A percentile compares a stretch with the other conserved stretches of the same genome.
Conservation (phyloP, 1,284 basidiomycete species). For the Binderoboletus segoi region DNA sequence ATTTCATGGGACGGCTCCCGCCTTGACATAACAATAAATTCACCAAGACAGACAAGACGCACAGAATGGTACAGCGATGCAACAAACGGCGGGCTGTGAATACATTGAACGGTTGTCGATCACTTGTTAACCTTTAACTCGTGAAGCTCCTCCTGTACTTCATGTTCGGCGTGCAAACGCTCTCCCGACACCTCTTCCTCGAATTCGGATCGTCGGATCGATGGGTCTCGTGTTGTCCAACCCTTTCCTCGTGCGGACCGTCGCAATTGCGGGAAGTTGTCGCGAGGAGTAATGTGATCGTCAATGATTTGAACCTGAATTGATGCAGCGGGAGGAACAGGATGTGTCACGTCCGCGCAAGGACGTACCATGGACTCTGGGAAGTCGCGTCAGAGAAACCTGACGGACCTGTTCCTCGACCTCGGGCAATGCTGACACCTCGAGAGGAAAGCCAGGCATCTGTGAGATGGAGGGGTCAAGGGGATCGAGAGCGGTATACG, state of each 20-base stretch:
- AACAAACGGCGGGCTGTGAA: slow-evolving; percentile 80
- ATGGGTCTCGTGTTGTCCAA: slow-evolving; percentile 27
- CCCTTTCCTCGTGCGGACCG: slow-evolving; percentile 50
- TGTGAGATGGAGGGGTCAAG: slow-evolving; percentile 56
- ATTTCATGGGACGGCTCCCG: slow-evolving; percentile 49
- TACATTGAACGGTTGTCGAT: slow-evolving; percentile 80
- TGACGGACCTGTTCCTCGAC: slow-evolving; percentile 35
- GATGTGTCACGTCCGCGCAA: slow-evolving; percentile 53
- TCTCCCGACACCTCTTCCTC: slow-evolving; percentile 65
- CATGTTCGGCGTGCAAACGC: slow-evolving; percentile 66
- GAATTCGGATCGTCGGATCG: slow-evolving; percentile 68
- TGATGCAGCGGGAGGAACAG: slow-evolving; percentile 88
- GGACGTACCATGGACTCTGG: slow-evolving; percentile 41
- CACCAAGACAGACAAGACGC: slow-evolving; percentile 32
- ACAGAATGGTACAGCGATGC: slow-evolving; percentile 76
- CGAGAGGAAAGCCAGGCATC: slow-evolving; percentile 57
- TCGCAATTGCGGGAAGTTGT: slow-evolving; percentile 57
- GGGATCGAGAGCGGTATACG: slow-evolving; percentile 26
- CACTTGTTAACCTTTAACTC: slow-evolving; percentile 76
- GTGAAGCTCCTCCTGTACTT: slow-evolving; percentile 63
- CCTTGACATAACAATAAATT: slow-evolving; percentile 41
- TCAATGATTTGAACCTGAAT: slow-evolving; percentile 76
- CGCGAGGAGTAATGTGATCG: slow-evolving; percentile 90
- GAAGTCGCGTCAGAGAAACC: slow-evolving; percentile 40
- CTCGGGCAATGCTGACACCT: slow-evolving; percentile 42